Conservation (phyloP, 306 rosid species). For the Gastrolobium bilobum region DNA sequence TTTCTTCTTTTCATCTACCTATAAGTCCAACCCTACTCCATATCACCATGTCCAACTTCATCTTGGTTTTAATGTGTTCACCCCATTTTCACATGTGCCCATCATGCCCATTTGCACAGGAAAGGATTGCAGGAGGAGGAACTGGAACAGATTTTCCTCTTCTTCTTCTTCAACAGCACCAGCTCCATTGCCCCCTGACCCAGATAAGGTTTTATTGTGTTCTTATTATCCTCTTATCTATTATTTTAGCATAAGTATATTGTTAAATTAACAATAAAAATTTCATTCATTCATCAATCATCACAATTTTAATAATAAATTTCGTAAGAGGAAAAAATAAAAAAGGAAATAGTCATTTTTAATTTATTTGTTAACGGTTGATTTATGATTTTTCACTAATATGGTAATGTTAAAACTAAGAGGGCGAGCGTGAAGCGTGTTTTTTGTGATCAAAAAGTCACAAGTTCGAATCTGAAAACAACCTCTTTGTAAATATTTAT, state of each 20-base stretch:
- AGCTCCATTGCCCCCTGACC: constrained; percentile 57
- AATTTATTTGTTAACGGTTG: no score
- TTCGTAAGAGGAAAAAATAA: no score
- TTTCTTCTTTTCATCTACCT: constrained; percentile 22
- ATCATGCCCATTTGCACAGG: constrained; percentile 35
- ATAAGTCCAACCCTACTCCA: constrained; percentile 43
- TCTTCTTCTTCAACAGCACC: constrained; percentile 43
- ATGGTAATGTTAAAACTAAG: no score
- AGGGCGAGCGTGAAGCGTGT: no score
- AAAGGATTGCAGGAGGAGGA: constrained; percentile 48
- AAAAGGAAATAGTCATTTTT: no score
- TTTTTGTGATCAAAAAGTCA: no score
- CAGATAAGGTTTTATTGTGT: constrained; percentile 57
- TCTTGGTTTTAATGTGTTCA: constrained; percentile 31
- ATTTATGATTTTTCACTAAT: no score
- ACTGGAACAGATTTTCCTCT: constrained; percentile 40
- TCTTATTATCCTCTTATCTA: background rate
- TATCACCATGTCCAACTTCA: constrained; percentile 38
- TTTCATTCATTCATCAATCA: no score
- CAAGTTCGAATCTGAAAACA: no score
- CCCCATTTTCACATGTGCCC: constrained; percentile 42
- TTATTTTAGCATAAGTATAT: background rate
- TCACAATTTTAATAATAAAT: no score
- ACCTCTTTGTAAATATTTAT: no score
- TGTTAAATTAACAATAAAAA: no score